Evolutionary conservation across 176 grass and related monocot genomes (phyloP), one percentile per base, ranked within the genome.

Genomic region (Carex cristatella): DNA sequence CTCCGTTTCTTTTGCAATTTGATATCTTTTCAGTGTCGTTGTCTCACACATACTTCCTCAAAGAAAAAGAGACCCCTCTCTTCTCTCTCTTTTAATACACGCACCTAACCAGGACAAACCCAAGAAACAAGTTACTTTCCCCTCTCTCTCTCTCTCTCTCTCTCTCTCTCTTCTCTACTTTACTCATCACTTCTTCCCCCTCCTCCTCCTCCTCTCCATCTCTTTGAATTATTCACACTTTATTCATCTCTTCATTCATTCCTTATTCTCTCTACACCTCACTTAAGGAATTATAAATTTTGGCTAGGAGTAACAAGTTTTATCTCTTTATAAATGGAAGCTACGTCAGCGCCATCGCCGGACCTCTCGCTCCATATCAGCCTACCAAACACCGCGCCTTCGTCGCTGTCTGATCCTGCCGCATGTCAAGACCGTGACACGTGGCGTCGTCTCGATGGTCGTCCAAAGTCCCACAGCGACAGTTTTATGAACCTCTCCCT

Each of bases 331-430:
- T 81, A 84, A 65, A 98, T 98, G 96, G 96, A 94, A 83, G 86
- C 93, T 8, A 83, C 84, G 53, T 90, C 89, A 30, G 79, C 82
- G 3, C 81, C 87, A 5, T 88, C 91, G 84, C 96, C 93, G 78
- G 96, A 99, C 91, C 87, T 99, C 61, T 99, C 96, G 27, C 86
- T 99, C 58, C 91, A 99, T 90, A 99, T 99, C 85, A 95, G 96
- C 85, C 82, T 87, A 15, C 96, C 96, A 0, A 95, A 40, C 91
- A 64, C 35, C 31, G 48, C 59, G 0, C 37, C 81, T 7, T 53
- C 87, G 46, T 79, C 71, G 32, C 85, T 30, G 10, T 80, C 62
- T 27, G 37, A 84, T 53, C 73, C 27, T 64, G 68, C 44, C 72
- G 83, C 42, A 85, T 37, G 76, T 33, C 85, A 10, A 16, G 35